A percentile compares a stretch with the other conserved stretches of the same genome.
phyloP scores from a whole-genome alignment of 768 basidiomycete genomes.

The Podaxis sp. region DNA sequence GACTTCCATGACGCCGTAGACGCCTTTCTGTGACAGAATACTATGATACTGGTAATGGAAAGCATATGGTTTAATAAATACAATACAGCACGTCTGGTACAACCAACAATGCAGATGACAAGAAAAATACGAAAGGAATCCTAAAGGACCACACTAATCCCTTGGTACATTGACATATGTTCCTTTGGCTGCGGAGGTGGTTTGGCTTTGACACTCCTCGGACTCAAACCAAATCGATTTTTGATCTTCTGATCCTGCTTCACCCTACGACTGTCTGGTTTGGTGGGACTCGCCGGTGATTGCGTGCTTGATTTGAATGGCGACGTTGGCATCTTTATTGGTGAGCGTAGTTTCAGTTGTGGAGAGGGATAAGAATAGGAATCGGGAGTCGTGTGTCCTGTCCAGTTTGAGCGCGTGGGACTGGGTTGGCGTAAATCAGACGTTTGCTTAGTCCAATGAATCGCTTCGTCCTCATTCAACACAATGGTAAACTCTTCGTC shows the following conservation, averaged over 20 bases:
- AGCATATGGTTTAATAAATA: slow-evolving; percentile 12
- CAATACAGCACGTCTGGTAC: slow-evolving; percentile 5
- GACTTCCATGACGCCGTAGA: slow-evolving; percentile 19
- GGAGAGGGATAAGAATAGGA: background rate
- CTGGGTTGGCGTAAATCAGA: slow-evolving; percentile 10
- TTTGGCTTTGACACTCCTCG: background rate
- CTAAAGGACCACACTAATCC: background rate
- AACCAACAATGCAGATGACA: slow-evolving; percentile 7
- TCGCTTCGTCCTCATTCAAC: slow-evolving; percentile 7
- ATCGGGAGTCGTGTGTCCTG: background rate
- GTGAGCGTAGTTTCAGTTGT: background rate
- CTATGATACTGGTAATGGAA: background rate
- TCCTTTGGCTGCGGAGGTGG: background rate
- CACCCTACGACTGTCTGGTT: background rate
- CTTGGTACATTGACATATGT: background rate
- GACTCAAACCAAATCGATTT: background rate
- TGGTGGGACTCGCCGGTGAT: slow-evolving; percentile 5
- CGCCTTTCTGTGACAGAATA: slow-evolving; percentile 5
- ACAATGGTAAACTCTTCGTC: slow-evolving; percentile 10
- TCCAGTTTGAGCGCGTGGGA: slow-evolving; percentile 7
- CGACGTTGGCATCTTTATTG: background rate
- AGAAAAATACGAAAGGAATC: background rate
- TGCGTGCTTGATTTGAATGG: background rate
- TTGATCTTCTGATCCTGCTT: background rate
- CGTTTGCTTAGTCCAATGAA: slow-evolving; percentile 12